Evolutionary conservation across 257 asterid species (phyloP), one percentile per base, ranked within the genome.

Genomic region (Avicennia marina): DNA sequence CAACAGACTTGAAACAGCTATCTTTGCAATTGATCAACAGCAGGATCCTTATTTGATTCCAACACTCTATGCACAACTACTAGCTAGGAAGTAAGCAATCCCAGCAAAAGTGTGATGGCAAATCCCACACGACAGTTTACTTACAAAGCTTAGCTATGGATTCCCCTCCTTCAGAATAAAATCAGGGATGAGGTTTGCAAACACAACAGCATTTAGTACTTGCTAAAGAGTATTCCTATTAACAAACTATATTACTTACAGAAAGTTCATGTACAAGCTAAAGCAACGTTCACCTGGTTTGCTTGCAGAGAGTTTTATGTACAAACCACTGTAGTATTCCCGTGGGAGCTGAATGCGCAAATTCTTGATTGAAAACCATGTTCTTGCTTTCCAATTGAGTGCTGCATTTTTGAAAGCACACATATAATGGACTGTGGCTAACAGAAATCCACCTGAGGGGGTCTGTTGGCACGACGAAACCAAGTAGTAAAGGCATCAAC

Each of bases 381-480:
- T 38, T 12, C 11, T 38, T 38, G 11, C 4, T 12, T 38, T 38
- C 43, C n/a, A 38, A 8, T 11, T 12, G 1, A 38, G 16, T 11
- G 43, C 43, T 10, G 43, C 43, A 2, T 11, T 38, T 11, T 38
- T 3, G 8, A 38, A 11, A 38, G 43, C 43, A 12, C 11, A 38
- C 0, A 38, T 3, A 47, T n/a, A n/a, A n/a, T n/a, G 18, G 13
- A 3, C 12, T 11, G 25, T 47, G 21, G 32, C 44, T 39, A 31
- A 18, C 29, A 27, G 17, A 29, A 17, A 10, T 38, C 38, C 20
- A 17, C 3, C 41, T 36, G 41, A 11, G 41, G 41, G 10, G 41
- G 41, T 36, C 13, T 7, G 67, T 88, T 85, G 22, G 98, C 94
- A 52, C 95, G 96, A 15, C 95, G 91, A 72, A 88, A 85, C 98